These are phyloP conservation scores for Phytophthora agathidicida DNA, from an alignment of 352 stramenopile genomes.

Conservation along the genomic window DNA sequence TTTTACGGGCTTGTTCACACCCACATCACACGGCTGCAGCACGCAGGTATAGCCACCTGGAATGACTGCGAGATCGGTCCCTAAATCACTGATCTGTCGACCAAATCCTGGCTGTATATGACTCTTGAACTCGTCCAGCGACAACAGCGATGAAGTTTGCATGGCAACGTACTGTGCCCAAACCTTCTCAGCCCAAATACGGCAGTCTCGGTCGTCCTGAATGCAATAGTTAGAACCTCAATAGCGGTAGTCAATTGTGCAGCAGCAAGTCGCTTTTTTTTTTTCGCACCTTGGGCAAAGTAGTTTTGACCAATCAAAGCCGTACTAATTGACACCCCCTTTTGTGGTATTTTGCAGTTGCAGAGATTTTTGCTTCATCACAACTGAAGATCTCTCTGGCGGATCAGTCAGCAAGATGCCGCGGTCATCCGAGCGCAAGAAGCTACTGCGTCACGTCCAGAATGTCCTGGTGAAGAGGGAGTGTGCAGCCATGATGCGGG, in stretches of 20 bases:
- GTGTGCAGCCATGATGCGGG: not conserved
- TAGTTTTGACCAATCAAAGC: no score
- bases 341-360: no score
- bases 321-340: no score
- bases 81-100: not conserved
- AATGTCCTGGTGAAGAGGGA: no score
- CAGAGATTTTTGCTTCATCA: no score
- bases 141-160: not conserved
- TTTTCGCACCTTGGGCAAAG: no score
- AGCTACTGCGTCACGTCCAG: no score
- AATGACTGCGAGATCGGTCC: conserved; percentile 1
- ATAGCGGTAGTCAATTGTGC: no score
- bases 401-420: no score
- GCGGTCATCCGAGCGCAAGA: no score
- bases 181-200: conserved; percentile 5
- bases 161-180: not conserved
- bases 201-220: conserved; percentile 7
- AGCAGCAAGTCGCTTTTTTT: no score
- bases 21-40: conserved; percentile 6
- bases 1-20: conserved; percentile 5
- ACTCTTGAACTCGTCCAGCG: conserved; percentile 13
- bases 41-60: conserved; percentile 8
- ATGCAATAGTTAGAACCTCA: not conserved
- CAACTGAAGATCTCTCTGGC: no score
- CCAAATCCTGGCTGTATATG: conserved; percentile 3